Percentiles rank a stretch among this genome's conserved stretches.
These are phyloP conservation scores for Clausena lansium DNA, from an alignment of 345 rosid genomes.

Conservation along the genomic window DNA sequence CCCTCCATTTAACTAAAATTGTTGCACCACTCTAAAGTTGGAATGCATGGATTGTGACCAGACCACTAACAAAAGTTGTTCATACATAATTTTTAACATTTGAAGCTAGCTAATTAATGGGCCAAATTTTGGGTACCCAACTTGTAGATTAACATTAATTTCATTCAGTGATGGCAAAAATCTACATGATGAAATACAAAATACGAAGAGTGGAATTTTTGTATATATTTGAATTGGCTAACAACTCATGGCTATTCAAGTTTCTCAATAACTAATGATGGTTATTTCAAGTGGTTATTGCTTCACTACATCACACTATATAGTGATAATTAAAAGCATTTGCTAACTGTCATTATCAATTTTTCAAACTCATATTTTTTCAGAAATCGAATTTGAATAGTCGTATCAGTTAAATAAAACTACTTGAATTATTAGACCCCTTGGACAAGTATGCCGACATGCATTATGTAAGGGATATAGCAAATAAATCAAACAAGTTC, in stretches of 20 bases:
- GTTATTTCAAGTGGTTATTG: too few species aligned
- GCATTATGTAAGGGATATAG: too few species aligned
- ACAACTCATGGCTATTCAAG: background rate
- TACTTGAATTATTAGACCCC: too few species aligned
- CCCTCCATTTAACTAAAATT: background rate
- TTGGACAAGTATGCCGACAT: too few species aligned
- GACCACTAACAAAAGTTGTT: background rate
- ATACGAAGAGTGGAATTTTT: background rate
- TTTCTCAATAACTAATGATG: too few species aligned
- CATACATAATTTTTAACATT: background rate
- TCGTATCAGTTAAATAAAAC: too few species aligned
- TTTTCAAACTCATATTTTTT: too few species aligned
- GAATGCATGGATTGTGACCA: slow-evolving; percentile 11
- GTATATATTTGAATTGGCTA: background rate
- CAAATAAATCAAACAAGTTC: too few species aligned
- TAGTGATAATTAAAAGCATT: too few species aligned
- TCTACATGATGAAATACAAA: background rate
- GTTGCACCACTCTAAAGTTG: background rate
- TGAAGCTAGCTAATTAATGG: background rate
- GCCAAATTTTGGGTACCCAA: background rate
- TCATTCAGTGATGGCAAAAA: background rate
- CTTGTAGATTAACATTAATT: background rate
- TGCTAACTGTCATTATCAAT: background rate
- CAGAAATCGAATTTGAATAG: too few species aligned
- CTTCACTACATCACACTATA: too few species aligned